A percentile compares a stretch with the other conserved stretches of the same genome.
phyloP scores from a whole-genome alignment of 1,284 basidiomycete genomes.

The Tylopilus sp. region DNA sequence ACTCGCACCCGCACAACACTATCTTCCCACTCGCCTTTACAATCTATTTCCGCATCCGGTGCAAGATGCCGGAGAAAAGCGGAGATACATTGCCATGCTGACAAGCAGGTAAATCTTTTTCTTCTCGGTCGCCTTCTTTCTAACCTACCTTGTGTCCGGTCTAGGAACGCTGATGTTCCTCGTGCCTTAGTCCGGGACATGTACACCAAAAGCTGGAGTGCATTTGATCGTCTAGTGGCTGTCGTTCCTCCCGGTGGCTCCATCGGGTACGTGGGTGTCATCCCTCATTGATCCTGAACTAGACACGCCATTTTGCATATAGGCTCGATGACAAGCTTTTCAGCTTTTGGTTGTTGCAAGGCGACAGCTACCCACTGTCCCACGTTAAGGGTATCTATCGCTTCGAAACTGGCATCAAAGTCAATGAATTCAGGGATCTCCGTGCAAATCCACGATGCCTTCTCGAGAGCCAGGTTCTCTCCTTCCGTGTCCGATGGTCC shows the following conservation, averaged over 20 bases:
- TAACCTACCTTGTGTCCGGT: neutral
- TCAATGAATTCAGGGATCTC: constrained; percentile 79
- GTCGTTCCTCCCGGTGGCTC: constrained; percentile 84
- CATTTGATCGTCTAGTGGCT: constrained; percentile 77
- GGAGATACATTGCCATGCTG: constrained; percentile 65
- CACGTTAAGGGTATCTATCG: constrained; percentile 83
- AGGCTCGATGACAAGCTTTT: constrained; percentile 86
- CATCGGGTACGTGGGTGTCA: constrained; percentile 57
- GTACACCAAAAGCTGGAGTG: constrained; percentile 88
- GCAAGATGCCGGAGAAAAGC: constrained; percentile 67
- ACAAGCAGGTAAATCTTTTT: constrained; percentile 50
- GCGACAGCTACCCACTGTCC: constrained; percentile 65
- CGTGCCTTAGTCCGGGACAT: constrained; percentile 79
- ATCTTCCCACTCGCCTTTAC: constrained; percentile 66
- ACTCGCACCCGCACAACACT: constrained; percentile 68
- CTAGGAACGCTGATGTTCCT: constrained; percentile 80
- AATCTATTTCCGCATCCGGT: constrained; percentile 72
- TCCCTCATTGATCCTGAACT: neutral
- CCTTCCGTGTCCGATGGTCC: constrained; percentile 76
- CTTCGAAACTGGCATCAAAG: constrained; percentile 80
- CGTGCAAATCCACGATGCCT: constrained; percentile 81
- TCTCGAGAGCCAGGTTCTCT: constrained; percentile 71
- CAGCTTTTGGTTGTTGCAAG: constrained; percentile 80
- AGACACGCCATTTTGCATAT: neutral
- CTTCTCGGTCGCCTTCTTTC: neutral